Percentiles rank a stretch among this genome's conserved stretches.
Evolutionary conservation across 2,329 filamentous ascomycete genomes (phyloP).

Genomic region (Ophiostoma sp.): DNA sequence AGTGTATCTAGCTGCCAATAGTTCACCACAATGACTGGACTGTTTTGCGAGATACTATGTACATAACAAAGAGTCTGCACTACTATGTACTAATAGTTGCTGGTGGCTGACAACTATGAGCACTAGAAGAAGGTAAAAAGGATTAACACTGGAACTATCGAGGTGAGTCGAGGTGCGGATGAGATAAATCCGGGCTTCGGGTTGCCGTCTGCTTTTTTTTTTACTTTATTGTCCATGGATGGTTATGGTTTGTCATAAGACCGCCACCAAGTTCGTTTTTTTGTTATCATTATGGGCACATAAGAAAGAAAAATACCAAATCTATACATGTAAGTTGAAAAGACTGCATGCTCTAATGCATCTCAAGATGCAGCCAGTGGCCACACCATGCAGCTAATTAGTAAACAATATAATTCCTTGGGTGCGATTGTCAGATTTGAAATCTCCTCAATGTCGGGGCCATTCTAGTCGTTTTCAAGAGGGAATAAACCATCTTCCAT

Average conservation of each 20-base stretch:
- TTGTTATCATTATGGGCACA: background rate
- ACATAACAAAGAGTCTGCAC: background rate
- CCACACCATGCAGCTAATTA: background rate
- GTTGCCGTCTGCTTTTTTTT: background rate
- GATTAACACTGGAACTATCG: slow-evolving; percentile 7
- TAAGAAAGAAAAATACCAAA: background rate
- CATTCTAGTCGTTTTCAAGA: background rate
- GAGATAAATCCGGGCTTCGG: slow-evolving; percentile 9
- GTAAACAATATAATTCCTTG: background rate
- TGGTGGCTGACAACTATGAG: background rate
- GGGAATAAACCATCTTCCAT: too few relatives aligned
- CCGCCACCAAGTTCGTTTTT: background rate
- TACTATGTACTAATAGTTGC: background rate
- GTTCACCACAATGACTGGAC: background rate
- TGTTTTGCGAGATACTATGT: background rate
- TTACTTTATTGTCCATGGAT: too few relatives aligned
- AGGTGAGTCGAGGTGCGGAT: background rate
- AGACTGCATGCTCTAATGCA: background rate
- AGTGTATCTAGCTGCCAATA: background rate
- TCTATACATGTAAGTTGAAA: background rate
- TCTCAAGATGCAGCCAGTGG: background rate
- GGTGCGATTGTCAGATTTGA: background rate
- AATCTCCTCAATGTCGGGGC: background rate
- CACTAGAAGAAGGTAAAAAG: background rate
- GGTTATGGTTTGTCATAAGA: background rate